Percentiles rank a stretch among this genome's conserved stretches.
Evolutionary conservation across 176 grass and related monocot species (phyloP).

Genomic region (Musa acuminata): DNA sequence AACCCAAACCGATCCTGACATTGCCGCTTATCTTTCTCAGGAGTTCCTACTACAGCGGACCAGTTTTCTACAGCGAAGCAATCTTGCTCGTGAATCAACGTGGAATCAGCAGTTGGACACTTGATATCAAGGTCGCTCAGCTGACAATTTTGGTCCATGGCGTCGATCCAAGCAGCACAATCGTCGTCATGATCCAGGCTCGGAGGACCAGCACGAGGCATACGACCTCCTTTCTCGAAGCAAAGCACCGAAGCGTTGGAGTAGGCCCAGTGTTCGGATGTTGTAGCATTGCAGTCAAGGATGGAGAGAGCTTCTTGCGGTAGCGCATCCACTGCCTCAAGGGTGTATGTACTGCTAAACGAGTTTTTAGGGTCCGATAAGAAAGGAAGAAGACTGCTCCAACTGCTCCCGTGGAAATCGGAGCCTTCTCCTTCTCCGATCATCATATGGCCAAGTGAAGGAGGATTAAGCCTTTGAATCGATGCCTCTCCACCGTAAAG

Average conservation of each 20-base stretch:
- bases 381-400: slow-evolving; percentile 24
- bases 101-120: neutral
- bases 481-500: slow-evolving; percentile 22
- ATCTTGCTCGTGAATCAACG: neutral
- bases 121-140: neutral
- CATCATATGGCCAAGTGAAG: slow-evolving; percentile 35
- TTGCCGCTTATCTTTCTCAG: neutral
- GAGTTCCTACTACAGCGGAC: neutral
- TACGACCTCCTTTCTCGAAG: slow-evolving; percentile 44
- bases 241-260: slow-evolving; percentile 81
- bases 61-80: slow-evolving; percentile 4
- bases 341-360: slow-evolving; percentile 7
- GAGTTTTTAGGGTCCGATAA: slow-evolving; percentile 32
- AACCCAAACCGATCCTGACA: slow-evolving; percentile 29
- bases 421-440: slow-evolving; percentile 23
- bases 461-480: slow-evolving; percentile 21
- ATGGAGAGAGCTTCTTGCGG: slow-evolving; percentile 26
- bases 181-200: slow-evolving; percentile 33
- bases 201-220: neutral
- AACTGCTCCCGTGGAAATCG: slow-evolving; percentile 22
- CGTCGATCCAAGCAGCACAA: slow-evolving; percentile 53
- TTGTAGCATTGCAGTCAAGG: slow-evolving; percentile 18
- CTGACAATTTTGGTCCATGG: slow-evolving; percentile 27
- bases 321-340: slow-evolving; percentile 13
- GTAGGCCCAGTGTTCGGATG: slow-evolving; percentile 31